Evolutionary conservation across 2,329 filamentous ascomycete species (phyloP), one percentile per base, ranked within the genome.

Genomic region (Mariannaea elegans): DNA sequence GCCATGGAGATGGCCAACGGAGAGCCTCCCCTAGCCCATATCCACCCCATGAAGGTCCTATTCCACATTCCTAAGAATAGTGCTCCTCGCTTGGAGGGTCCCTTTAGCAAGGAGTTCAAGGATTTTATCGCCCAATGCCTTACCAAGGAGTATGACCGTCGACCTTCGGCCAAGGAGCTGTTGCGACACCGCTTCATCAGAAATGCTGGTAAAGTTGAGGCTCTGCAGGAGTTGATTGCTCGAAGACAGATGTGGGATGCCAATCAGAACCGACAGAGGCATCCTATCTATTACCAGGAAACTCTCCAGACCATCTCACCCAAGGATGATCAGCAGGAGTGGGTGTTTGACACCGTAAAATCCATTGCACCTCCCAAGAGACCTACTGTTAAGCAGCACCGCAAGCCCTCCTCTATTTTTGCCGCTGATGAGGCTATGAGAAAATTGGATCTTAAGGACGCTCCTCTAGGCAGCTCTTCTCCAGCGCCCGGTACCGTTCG

Each of bases 281-380:
- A 92, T 70, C 85, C 90, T 2, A 91, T 91, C 69, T 97, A 94
- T 77, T 98, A 98, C 76, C 94, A 97, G 70, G 94, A 98, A 78
- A 97, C 94, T 3, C 82, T 98, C 47, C 87, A 90, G 68, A 89
- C 86, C 8, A 85, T 96, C 53, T 83, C 85, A 2, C 83, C 86
- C 2, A 87, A 82, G 65, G 82, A 86, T 34, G 89, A 93, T 5
- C 83, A 91, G 14, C 93, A 97, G 64, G 94, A 92, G 65, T 98
- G 94, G 94, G 90, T 97, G 2, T 98, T 98, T 73, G 94, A 97
- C 72, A 98, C 94, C 0, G 88, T 98, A 72, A 95, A 92, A 75
- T 92, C 91, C 0, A 81, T 89, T 29, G 83, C 69, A 1, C 75
- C 73, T 3, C 82, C 86, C 4, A 85, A 85, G 68, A 87, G 84